A percentile compares a stretch with the other conserved stretches of the same genome.
These are phyloP conservation scores for Chrysosporium queenslandicum DNA, from an alignment of 2,329 filamentous ascomycete genomes.

Conservation along the genomic window DNA sequence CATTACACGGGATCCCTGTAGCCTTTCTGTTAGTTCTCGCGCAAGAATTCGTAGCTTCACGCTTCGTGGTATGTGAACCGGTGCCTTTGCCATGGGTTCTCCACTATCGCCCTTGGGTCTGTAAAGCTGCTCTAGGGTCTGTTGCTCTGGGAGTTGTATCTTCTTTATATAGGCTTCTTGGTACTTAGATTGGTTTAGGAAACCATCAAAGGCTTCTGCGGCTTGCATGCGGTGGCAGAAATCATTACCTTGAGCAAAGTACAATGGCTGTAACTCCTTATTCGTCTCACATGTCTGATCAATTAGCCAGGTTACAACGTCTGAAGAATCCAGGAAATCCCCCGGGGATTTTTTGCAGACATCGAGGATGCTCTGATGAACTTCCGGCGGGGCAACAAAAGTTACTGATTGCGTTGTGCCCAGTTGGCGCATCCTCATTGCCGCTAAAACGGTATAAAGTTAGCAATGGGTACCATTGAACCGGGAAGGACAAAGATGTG, in stretches of 20 bases:
- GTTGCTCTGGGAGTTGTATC: constrained; percentile 39
- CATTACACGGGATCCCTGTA: constrained; percentile 34
- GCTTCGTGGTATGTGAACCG: neutral
- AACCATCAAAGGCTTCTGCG: constrained; percentile 35
- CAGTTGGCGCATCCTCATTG: constrained; percentile 55
- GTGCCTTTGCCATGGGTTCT: neutral
- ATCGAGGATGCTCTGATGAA: constrained; percentile 51
- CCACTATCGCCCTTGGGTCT: neutral
- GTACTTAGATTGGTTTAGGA: constrained; percentile 29
- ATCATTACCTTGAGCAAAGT: constrained; percentile 50
- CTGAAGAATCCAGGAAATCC: constrained; percentile 37
- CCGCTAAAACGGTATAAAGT: constrained; percentile 40
- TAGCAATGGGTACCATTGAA: no score
- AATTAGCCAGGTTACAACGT: constrained; percentile 53
- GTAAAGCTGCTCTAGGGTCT: constrained; percentile 36
- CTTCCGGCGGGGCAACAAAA: constrained; percentile 49
- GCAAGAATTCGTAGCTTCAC: neutral
- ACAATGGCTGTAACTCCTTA: constrained; percentile 49
- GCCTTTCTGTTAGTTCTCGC: constrained; percentile 18
- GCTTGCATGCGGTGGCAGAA: constrained; percentile 47
- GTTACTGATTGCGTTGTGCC: constrained; percentile 46
- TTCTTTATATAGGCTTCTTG: constrained; percentile 35
- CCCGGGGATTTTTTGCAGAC: constrained; percentile 20
- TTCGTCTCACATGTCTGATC: constrained; percentile 52
- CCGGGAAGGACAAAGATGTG: neutral